phyloP scores from a whole-genome alignment of 2,329 filamentous ascomycete genomes.

The Elsinoe arachidis region DNA sequence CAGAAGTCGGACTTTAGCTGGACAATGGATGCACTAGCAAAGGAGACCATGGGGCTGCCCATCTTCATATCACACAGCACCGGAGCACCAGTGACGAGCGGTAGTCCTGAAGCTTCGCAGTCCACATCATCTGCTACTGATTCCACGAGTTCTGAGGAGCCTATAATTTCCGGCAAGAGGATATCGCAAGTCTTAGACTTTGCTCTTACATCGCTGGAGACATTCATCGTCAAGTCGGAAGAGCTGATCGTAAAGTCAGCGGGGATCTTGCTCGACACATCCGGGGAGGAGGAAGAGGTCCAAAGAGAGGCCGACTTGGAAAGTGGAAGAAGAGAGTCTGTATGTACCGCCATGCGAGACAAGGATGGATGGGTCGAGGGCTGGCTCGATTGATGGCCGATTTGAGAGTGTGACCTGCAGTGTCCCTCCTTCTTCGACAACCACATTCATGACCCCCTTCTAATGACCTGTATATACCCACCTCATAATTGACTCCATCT shows the following conservation, averaged over 20 bases:
- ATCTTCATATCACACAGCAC: slow-evolving; percentile 10
- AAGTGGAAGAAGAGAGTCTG: background rate
- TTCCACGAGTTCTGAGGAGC: background rate
- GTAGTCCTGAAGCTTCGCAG: background rate
- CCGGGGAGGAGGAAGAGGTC: background rate
- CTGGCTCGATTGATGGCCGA: slow-evolving; percentile 10
- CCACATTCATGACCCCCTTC: background rate
- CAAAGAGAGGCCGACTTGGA: background rate
- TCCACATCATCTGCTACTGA: background rate
- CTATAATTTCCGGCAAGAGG: slow-evolving; percentile 2
- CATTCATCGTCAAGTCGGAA: slow-evolving; percentile 5
- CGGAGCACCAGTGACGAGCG: background rate
- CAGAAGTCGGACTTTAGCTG: background rate
- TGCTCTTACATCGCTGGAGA: slow-evolving; percentile 9
- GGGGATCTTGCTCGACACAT: background rate
- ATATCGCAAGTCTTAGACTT: slow-evolving; percentile 8
- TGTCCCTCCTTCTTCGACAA: background rate
- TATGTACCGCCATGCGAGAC: slow-evolving; percentile 3
- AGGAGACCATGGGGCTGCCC: slow-evolving; percentile 14
- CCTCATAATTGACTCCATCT: background rate
- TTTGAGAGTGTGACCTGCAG: background rate
- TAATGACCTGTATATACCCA: slow-evolving; percentile 8
- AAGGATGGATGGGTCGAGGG: slow-evolving; percentile 13
- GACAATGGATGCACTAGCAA: slow-evolving; percentile 10
- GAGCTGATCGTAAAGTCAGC: slow-evolving; percentile 6